Conservation (phyloP, 2,329 filamentous ascomycete species). For the Coleophoma crateriformis region DNA sequence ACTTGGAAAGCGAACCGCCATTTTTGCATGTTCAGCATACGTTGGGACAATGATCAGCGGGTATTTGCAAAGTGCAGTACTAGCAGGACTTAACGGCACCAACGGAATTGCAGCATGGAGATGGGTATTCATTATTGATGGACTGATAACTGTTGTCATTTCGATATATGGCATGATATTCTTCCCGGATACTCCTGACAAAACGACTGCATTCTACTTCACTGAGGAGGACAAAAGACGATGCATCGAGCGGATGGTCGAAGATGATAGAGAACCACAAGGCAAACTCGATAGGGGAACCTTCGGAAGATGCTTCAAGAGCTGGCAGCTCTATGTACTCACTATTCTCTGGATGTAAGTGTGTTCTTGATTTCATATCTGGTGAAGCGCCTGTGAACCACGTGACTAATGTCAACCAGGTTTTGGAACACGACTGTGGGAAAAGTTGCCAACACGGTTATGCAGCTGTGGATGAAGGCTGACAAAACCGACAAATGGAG, state of each 20-base stretch:
- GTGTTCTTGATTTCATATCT: no score
- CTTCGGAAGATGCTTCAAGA: slow-evolving; percentile 44
- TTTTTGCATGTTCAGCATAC: slow-evolving; percentile 51
- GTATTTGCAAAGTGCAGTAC: slow-evolving; percentile 43
- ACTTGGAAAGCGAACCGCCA: slow-evolving; percentile 50
- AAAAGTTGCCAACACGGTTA: slow-evolving; percentile 49
- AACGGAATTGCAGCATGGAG: slow-evolving; percentile 41
- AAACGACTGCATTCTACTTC: slow-evolving; percentile 32
- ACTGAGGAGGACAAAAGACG: slow-evolving; percentile 29
- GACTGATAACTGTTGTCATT: slow-evolving; percentile 45
- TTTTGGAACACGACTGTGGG: slow-evolving; percentile 59
- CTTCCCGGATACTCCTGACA: slow-evolving; percentile 32
- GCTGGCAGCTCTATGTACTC: slow-evolving; percentile 60
- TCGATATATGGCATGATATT: slow-evolving; percentile 43
- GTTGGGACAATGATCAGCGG: slow-evolving; percentile 53
- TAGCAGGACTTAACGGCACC: slow-evolving; percentile 22
- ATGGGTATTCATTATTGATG: slow-evolving; percentile 42
- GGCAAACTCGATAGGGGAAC: slow-evolving; percentile 42
- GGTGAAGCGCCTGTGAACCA: neutral
- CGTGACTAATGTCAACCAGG: neutral
- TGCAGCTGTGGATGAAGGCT: slow-evolving; percentile 48
- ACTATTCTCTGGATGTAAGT: slow-evolving; percentile 51
- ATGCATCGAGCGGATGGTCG: slow-evolving; percentile 32
- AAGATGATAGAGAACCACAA: slow-evolving; percentile 29
- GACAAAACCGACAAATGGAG: slow-evolving; percentile 36